Conservation (phyloP, 306 rosid species). For the Neltuma alba region DNA sequence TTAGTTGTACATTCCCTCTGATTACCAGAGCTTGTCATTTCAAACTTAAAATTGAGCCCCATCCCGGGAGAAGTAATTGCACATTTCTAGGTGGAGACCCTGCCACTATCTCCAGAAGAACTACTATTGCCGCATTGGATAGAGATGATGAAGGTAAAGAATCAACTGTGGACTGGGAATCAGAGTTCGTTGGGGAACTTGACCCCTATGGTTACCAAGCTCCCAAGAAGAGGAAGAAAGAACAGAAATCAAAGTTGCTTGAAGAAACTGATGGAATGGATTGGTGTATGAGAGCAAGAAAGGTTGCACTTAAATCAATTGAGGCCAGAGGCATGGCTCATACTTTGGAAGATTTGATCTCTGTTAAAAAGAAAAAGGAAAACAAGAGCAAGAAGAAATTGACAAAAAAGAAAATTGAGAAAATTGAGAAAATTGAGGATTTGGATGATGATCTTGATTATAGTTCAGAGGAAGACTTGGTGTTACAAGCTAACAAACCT, state of each 20-base stretch:
- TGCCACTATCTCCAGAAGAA: conserved; percentile 33
- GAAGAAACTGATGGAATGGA: conserved; percentile 74
- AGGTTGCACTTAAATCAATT: conserved; percentile 67
- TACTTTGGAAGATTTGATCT: conserved; percentile 58
- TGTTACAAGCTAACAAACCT: conserved; percentile 27
- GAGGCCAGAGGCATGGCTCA: conserved; percentile 65
- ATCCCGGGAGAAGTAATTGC: conserved; percentile 40
- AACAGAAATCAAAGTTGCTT: conserved; percentile 50
- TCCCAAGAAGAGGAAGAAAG: conserved; percentile 64
- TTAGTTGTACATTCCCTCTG: conserved; percentile 39
- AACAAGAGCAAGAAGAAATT: conserved; percentile 49
- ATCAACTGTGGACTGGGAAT: conserved; percentile 63
- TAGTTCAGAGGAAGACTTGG: conserved; percentile 52
- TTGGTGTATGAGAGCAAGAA: conserved; percentile 86
- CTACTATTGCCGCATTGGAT: conserved; percentile 30
- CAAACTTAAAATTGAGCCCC: conserved; percentile 25
- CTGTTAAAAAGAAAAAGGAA: conserved; percentile 50
- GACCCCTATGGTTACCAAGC: conserved; percentile 69
- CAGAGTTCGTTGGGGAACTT: conserved; percentile 66
- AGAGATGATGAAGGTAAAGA: conserved; percentile 38
- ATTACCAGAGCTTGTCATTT: conserved; percentile 36
- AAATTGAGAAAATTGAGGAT: conserved; percentile 49
- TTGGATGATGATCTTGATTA: conserved; percentile 42
- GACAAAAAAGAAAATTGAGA: conserved; percentile 46
- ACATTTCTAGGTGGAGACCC: conserved; percentile 38